Evolutionary conservation across 176 grass and related monocot genomes (phyloP).

Genomic region (Carex kokanica): DNA sequence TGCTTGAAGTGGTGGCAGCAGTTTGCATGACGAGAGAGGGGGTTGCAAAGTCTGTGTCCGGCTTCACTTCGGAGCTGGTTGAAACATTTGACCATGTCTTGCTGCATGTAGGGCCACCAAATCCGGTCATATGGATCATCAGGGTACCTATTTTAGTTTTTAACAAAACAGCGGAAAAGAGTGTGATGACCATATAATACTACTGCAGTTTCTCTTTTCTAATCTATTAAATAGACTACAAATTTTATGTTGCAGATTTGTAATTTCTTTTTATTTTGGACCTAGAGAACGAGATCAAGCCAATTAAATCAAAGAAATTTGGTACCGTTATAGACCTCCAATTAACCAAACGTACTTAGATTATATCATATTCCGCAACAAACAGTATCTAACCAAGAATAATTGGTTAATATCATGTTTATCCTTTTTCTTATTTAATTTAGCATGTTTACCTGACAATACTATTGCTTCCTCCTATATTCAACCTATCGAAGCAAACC

Average conservation of each 20-base stretch:
- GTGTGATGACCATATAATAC: too few relatives aligned
- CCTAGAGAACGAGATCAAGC: not conserved
- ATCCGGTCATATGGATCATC: not conserved
- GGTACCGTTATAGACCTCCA: too few relatives aligned
- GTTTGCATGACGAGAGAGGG: constrained; percentile 7
- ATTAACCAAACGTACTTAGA: too few relatives aligned
- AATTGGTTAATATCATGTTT: not conserved
- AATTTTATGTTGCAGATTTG: not conserved
- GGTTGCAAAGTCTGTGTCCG: not conserved
- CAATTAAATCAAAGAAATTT: not conserved
- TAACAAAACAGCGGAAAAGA: too few relatives aligned
- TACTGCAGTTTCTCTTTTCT: not conserved
- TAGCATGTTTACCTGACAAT: constrained; percentile 28
- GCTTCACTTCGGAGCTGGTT: not conserved
- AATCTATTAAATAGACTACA: not conserved
- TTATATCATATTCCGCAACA: not conserved
- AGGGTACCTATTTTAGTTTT: not conserved
- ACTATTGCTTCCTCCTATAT: constrained; percentile 29
- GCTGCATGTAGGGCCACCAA: not conserved
- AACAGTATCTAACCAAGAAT: not conserved
- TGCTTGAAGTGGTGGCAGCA: not conserved
- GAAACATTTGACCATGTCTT: not conserved
- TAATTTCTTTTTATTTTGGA: not conserved
- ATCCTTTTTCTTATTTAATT: not conserved
- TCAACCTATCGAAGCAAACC: not conserved